Evolutionary conservation across 768 basidiomycete genomes (phyloP).

Genomic region (Suillus americanus): DNA sequence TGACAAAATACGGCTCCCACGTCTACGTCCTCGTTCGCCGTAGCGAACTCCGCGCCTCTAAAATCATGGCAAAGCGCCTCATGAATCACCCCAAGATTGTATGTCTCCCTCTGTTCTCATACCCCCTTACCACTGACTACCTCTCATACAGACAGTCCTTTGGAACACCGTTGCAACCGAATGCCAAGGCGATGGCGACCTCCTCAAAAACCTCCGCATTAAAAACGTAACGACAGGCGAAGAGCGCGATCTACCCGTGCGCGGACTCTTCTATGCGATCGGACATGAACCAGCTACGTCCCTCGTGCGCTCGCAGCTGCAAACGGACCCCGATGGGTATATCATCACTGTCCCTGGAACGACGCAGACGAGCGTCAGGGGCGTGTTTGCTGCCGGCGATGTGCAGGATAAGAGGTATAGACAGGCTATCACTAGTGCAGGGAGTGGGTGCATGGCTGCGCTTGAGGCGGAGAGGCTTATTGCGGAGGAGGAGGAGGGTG

Average conservation of each 20-base stretch:
- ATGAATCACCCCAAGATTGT: slow-evolving; percentile 89
- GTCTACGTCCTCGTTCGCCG: slow-evolving; percentile 96
- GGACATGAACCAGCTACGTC: slow-evolving; percentile 92
- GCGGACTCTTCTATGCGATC: slow-evolving; percentile 94
- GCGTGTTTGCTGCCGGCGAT: slow-evolving; percentile 97
- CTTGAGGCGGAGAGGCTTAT: slow-evolving; percentile 91
- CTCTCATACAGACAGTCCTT: slow-evolving; percentile 58
- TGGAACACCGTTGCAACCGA: slow-evolving; percentile 95
- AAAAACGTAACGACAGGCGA: slow-evolving; percentile 81
- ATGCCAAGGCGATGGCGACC: slow-evolving; percentile 92
- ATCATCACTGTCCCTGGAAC: slow-evolving; percentile 96
- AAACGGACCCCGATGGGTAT: slow-evolving; percentile 93
- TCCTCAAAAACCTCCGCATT: slow-evolving; percentile 82
- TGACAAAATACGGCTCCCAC: slow-evolving; percentile 95
- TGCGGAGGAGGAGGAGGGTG: slow-evolving; percentile 78
- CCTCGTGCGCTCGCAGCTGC: slow-evolving; percentile 83
- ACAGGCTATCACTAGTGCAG: slow-evolving; percentile 93
- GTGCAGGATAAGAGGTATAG: slow-evolving; percentile 97
- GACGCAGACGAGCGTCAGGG: slow-evolving; percentile 89
- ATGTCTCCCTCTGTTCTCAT: slow-evolving; percentile 25
- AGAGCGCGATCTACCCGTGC: slow-evolving; percentile 81
- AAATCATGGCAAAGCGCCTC: slow-evolving; percentile 97
- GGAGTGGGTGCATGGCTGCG: slow-evolving; percentile 96
- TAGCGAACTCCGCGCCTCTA: slow-evolving; percentile 90
- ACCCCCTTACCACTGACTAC: not conserved